phyloP scores from a whole-genome alignment of 441 rosid species.

The Isatis lusitanica region DNA sequence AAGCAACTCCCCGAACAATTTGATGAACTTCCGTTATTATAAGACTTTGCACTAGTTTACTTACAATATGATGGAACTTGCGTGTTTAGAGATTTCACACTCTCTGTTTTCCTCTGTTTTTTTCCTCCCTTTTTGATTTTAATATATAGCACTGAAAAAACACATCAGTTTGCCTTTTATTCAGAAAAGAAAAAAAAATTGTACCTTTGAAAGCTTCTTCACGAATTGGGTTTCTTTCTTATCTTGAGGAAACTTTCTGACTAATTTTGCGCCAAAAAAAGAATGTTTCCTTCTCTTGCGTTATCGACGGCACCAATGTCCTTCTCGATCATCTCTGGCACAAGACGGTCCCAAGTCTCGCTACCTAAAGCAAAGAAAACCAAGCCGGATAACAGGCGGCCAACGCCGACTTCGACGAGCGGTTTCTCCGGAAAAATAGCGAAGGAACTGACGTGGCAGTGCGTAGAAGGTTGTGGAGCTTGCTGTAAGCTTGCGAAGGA shows the following conservation, averaged over 20 bases:
- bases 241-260: neutral
- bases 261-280: constrained; percentile 11
- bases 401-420: constrained; percentile 15
- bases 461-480: constrained; percentile 75
- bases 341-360: constrained; percentile 20
- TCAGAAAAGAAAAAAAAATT: neutral
- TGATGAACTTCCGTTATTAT: neutral
- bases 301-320: constrained; percentile 20
- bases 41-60: neutral
- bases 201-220: neutral
- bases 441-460: constrained; percentile 59
- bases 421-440: constrained; percentile 30
- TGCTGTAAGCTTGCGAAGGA: constrained; percentile 88
- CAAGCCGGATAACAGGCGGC: constrained; percentile 15
- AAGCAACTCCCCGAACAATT: neutral
- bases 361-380: constrained; percentile 17
- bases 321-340: constrained; percentile 3
- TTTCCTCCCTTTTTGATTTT: neutral
- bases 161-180: neutral
- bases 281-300: constrained; percentile 19
- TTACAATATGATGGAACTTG: neutral
- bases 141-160: neutral
- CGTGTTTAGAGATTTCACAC: neutral
- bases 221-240: neutral
- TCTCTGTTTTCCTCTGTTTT: neutral